A percentile compares a stretch with the other conserved stretches of the same genome.
Conservation (phyloP, 495 filamentous ascomycete genomes). For the Penicillium bovifimosum region DNA sequence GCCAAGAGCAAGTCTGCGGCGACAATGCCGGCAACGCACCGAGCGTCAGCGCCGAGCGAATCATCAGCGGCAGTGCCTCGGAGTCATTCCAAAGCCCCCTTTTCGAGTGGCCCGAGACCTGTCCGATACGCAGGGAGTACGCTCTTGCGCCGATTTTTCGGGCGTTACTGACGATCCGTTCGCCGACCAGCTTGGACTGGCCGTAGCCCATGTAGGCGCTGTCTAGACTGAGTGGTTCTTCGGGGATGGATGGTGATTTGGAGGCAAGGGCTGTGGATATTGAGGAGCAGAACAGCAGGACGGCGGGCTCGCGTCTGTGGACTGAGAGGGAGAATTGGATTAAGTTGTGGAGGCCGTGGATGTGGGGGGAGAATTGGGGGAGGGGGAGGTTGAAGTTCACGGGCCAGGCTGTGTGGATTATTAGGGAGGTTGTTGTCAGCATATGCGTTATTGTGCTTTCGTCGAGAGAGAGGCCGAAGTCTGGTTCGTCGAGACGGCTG, state of each 20-base stretch:
- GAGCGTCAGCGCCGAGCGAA: conserved; percentile 47
- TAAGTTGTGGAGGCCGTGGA: conserved; percentile 48
- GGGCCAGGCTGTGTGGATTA: conserved; percentile 56
- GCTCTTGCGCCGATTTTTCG: conserved; percentile 33
- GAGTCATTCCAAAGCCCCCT: conserved; percentile 54
- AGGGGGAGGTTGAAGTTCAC: conserved; percentile 51
- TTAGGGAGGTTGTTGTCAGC: conserved; percentile 37
- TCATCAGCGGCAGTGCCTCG: conserved; percentile 53
- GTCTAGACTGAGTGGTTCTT: conserved; percentile 34
- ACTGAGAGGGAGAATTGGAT: conserved; percentile 49
- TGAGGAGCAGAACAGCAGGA: conserved; percentile 47
- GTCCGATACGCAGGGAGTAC: conserved; percentile 53
- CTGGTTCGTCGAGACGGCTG: conserved; percentile 31
- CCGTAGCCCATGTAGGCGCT: conserved; percentile 52
- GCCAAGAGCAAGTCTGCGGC: conserved; percentile 44
- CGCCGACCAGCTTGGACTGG: conserved; percentile 52
- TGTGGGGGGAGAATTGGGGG: conserved; percentile 37
- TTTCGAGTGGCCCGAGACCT: conserved; percentile 51
- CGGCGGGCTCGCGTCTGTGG: conserved; percentile 35
- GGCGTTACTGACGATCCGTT: conserved; percentile 43
- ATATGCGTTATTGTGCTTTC: conserved; percentile 29
- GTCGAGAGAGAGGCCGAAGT: conserved; percentile 37
- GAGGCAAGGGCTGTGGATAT: conserved; percentile 44
- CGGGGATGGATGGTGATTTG: conserved; percentile 30
- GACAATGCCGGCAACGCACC: conserved; percentile 45